Conservation (phyloP, 2,329 filamentous ascomycete genomes). For the Neofusicoccum umdonicola region DNA sequence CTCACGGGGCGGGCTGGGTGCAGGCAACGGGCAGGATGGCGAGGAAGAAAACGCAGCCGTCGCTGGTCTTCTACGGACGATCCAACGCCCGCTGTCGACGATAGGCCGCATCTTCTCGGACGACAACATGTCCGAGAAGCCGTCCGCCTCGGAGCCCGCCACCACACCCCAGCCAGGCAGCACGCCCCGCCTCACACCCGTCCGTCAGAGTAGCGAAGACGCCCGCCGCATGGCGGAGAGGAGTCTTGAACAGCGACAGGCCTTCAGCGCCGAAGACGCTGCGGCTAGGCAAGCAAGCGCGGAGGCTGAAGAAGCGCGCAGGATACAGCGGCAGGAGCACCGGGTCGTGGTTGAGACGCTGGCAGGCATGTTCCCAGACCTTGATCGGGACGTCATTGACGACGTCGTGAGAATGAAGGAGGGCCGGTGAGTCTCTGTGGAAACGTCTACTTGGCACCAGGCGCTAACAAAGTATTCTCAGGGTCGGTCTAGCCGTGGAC, state of each 20-base stretch:
- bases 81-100: slow-evolving; percentile 84
- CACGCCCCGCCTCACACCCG: slow-evolving; percentile 51
- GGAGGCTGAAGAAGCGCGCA: slow-evolving; percentile 81
- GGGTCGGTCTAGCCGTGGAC: slow-evolving; percentile 49
- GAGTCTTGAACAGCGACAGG: slow-evolving; percentile 28
- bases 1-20: slow-evolving; percentile 29
- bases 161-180: slow-evolving; percentile 48
- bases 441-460: neutral
- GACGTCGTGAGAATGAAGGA: slow-evolving; percentile 96
- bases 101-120: slow-evolving; percentile 95
- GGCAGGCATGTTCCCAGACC: slow-evolving; percentile 92
- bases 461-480: slow-evolving; percentile 17
- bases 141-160: slow-evolving; percentile 31
- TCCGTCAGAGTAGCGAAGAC: slow-evolving; percentile 40
- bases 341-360: slow-evolving; percentile 89
- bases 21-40: slow-evolving; percentile 28
- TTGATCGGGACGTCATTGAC: slow-evolving; percentile 91
- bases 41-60: slow-evolving; percentile 77
- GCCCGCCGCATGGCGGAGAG: slow-evolving; percentile 20
- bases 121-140: slow-evolving; percentile 41
- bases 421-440: slow-evolving; percentile 66
- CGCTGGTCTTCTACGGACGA: slow-evolving; percentile 79
- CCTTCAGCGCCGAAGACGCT: slow-evolving; percentile 74
- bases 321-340: slow-evolving; percentile 81
- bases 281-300: slow-evolving; percentile 88